A percentile compares a stretch with the other conserved stretches of the same genome.
Evolutionary conservation across 202 grass and related monocot species (phyloP).

Genomic region (Hordeum pubiflorum): DNA sequence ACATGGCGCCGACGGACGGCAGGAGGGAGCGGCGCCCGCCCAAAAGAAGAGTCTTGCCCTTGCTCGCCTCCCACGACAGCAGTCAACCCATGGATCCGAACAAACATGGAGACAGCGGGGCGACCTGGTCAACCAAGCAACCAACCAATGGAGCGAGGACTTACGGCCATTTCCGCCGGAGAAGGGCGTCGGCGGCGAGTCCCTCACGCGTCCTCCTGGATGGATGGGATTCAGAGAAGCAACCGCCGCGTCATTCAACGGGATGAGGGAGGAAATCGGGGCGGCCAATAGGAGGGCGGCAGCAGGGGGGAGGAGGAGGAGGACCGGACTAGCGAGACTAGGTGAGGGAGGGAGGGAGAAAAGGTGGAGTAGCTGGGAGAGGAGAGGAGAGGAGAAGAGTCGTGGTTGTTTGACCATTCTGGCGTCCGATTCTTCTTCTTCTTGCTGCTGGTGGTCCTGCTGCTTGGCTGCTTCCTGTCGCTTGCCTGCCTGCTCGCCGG

Average conservation of each 20-base stretch:
- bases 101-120: background rate
- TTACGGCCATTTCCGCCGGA: constrained; percentile 50
- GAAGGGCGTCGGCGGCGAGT: constrained; percentile 1
- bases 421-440: constrained; percentile 27
- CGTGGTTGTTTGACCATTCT: constrained; percentile 38
- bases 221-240: constrained; percentile 30
- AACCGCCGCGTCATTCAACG: constrained; percentile 11
- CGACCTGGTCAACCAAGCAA: no score
- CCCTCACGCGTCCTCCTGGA: constrained; percentile 18
- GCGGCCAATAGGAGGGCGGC: background rate
- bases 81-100: background rate
- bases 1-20: constrained; percentile 12
- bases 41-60: background rate
- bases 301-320: background rate
- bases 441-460: background rate
- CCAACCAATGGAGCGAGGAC: constrained; percentile 24
- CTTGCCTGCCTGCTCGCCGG: background rate
- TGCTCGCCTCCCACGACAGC: background rate
- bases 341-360: background rate
- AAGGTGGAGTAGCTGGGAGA: background rate
- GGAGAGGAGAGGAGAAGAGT: background rate
- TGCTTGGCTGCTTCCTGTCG: background rate
- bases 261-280: background rate
- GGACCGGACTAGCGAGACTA: constrained; percentile 25
- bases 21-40: background rate